phyloP scores from a whole-genome alignment of 805 yeast species.

The Candida golubevii region DNA sequence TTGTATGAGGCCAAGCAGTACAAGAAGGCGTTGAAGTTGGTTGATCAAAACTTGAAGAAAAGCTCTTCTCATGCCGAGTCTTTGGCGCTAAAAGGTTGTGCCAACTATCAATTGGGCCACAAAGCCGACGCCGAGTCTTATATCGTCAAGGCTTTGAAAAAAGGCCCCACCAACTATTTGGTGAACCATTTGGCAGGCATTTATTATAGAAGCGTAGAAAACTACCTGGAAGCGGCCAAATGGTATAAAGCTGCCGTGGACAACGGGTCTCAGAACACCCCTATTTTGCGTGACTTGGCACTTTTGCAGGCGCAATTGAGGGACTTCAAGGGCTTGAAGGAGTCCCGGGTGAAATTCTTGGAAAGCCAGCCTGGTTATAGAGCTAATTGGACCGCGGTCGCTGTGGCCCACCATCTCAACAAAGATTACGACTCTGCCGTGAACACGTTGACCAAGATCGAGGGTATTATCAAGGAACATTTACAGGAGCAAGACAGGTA shows the following conservation, averaged over 20 bases:
- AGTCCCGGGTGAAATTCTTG: conserved; percentile 63
- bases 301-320: conserved; percentile 76
- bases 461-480: conserved; percentile 66
- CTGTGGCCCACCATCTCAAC: conserved; percentile 77
- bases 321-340: conserved; percentile 59
- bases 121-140: conserved; percentile 59
- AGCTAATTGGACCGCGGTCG: conserved; percentile 86
- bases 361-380: conserved; percentile 76
- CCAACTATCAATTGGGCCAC: conserved; percentile 54
- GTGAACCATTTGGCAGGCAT: conserved; percentile 85
- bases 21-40: conserved; percentile 73
- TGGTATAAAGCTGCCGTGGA: conserved; percentile 73
- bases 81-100: conserved; percentile 78
- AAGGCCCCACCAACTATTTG: conserved; percentile 59
- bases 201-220: conserved; percentile 64
- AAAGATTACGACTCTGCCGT: conserved; percentile 66
- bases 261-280: conserved; percentile 73
- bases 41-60: conserved; percentile 74
- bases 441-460: conserved; percentile 69
- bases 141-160: conserved; percentile 56
- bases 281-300: conserved; percentile 77
- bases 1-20: conserved; percentile 83
- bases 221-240: conserved; percentile 72
- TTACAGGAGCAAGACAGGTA: conserved; percentile 60
- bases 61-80: conserved; percentile 74